These are phyloP conservation scores for Myxozyma sirexii DNA, from an alignment of 805 yeast species.

Conservation along the genomic window DNA sequence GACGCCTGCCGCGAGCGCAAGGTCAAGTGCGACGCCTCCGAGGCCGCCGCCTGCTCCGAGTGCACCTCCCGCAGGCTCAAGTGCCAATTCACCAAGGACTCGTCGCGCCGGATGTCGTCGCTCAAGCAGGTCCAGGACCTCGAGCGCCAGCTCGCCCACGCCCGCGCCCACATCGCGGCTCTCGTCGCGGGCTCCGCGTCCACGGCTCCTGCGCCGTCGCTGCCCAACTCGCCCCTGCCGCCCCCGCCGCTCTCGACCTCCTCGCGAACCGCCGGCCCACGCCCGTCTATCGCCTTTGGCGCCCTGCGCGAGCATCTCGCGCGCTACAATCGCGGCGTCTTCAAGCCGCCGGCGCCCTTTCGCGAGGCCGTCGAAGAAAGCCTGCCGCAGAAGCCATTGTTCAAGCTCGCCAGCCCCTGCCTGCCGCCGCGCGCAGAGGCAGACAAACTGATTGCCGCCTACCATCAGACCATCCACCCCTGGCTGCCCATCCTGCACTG, in stretches of 20 bases:
- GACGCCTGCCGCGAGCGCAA: slow-evolving; percentile 42
- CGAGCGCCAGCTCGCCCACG: slow-evolving; percentile 30
- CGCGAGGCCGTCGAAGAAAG: slow-evolving; percentile 14
- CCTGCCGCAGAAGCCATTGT: background rate
- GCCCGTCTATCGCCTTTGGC: slow-evolving; percentile 15
- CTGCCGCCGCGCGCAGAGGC: slow-evolving; percentile 34
- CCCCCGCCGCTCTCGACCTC: slow-evolving; percentile 4
- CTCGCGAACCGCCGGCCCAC: slow-evolving; percentile 7
- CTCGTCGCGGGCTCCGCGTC: slow-evolving; percentile 3
- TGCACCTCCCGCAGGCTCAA: slow-evolving; percentile 38
- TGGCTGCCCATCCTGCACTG: slow-evolving; percentile 40
- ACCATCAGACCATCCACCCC: slow-evolving; percentile 34
- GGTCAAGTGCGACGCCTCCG: slow-evolving; percentile 42
- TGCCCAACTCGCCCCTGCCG: slow-evolving; percentile 6
- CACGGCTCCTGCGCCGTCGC: slow-evolving; percentile 6
- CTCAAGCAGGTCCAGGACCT: slow-evolving; percentile 31
- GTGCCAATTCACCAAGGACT: slow-evolving; percentile 40
- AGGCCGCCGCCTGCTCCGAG: slow-evolving; percentile 40
- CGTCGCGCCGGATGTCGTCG: slow-evolving; percentile 38
- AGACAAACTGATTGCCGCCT: slow-evolving; percentile 29
- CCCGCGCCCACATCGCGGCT: slow-evolving; percentile 28
- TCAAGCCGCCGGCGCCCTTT: slow-evolving; percentile 29
- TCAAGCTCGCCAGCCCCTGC: slow-evolving; percentile 9
- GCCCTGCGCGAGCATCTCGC: slow-evolving; percentile 12
- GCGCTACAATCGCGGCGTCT: slow-evolving; percentile 24